Evolutionary conservation across 2,329 filamentous ascomycete species (phyloP).

Genomic region (Zymoseptoria ardabiliae): DNA sequence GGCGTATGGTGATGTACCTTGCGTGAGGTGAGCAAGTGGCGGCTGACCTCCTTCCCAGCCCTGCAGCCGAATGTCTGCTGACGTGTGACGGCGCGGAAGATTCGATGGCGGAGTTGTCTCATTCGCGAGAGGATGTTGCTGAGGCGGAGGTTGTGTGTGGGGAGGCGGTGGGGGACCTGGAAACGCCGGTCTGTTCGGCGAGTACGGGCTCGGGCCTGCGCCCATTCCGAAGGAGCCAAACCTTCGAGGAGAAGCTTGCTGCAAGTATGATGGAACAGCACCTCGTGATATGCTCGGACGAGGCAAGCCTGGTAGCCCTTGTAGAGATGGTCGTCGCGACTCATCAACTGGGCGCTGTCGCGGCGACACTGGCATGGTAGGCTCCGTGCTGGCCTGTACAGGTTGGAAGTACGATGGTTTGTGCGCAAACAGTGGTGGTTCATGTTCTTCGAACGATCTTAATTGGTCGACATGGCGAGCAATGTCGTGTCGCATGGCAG

Average conservation of each 20-base stretch:
- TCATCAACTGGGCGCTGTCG: constrained; percentile 83
- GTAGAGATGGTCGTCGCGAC: constrained; percentile 62
- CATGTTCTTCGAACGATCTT: constrained; percentile 50
- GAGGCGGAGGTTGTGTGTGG: constrained; percentile 48
- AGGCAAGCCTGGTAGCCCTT: constrained; percentile 42
- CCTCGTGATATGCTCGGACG: constrained; percentile 65
- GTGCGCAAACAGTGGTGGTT: constrained; percentile 46
- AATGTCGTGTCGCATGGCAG: constrained; percentile 56
- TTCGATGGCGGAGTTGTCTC: constrained; percentile 55
- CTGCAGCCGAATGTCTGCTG: constrained; percentile 77
- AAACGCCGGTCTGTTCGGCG: constrained; percentile 59
- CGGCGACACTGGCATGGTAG: constrained; percentile 63
- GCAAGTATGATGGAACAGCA: constrained; percentile 70
- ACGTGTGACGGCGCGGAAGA: constrained; percentile 79
- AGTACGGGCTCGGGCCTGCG: constrained; percentile 53
- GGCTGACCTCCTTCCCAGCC: constrained; percentile 67
- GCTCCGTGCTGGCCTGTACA: constrained; percentile 18
- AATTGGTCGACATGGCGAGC: constrained; percentile 53
- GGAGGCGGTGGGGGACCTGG: constrained; percentile 51
- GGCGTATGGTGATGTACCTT: constrained; percentile 54
- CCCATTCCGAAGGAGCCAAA: constrained; percentile 74
- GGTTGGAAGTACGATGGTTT: constrained; percentile 37
- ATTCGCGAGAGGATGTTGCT: constrained; percentile 54
- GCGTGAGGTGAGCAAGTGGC: constrained; percentile 39
- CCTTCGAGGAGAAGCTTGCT: constrained; percentile 64